phyloP scores from a whole-genome alignment of 768 basidiomycete genomes.

The Cantharellus cinnabarinus region DNA sequence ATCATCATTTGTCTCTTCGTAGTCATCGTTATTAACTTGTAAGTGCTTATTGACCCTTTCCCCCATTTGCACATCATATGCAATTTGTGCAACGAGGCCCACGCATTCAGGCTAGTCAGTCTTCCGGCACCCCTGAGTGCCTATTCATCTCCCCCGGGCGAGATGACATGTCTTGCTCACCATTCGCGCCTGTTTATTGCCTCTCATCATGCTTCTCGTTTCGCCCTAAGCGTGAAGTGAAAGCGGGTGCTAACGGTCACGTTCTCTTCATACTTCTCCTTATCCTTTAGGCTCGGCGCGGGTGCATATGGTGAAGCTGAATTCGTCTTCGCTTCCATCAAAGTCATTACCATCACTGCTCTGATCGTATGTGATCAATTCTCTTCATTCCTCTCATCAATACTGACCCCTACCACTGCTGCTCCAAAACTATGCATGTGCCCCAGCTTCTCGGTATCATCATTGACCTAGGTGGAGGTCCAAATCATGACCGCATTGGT shows the following conservation, averaged over 20 bases:
- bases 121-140: too few species aligned
- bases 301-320: conserved; percentile 32
- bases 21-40: conserved; percentile 53
- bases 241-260: conserved; percentile 16
- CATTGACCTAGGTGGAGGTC: conserved; percentile 77
- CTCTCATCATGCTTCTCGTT: conserved; percentile 22
- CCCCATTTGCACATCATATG: background rate
- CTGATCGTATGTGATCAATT: conserved; percentile 8
- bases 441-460: conserved; percentile 33
- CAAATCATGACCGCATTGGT: conserved; percentile 55
- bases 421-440: background rate
- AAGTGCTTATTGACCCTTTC: conserved; percentile 26
- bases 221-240: background rate
- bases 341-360: conserved; percentile 36
- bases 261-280: conserved; percentile 38
- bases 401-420: background rate
- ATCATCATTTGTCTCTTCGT: conserved; percentile 58
- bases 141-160: too few species aligned
- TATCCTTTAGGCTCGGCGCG: conserved; percentile 17
- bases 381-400: background rate
- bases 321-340: conserved; percentile 81
- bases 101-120: background rate
- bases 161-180: conserved; percentile 8
- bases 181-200: conserved; percentile 29
- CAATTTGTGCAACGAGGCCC: background rate